Conservation (phyloP, 164 flowering plant species). For the Taxillus chinensis region DNA sequence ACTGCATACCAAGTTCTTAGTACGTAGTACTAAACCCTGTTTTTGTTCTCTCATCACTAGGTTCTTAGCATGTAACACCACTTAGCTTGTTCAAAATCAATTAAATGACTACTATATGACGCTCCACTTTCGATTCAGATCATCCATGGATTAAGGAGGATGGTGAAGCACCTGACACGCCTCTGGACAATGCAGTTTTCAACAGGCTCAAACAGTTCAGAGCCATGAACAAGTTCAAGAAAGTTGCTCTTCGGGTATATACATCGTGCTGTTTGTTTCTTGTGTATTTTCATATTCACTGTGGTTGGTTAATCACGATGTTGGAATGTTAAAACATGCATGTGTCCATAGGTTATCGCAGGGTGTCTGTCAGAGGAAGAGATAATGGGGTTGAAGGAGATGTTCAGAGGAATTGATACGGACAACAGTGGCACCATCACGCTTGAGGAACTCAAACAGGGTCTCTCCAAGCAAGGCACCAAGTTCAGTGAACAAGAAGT, state of each 20-base stretch:
- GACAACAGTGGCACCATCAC: constrained; percentile 92
- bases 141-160: constrained; percentile 99
- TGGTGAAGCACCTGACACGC: constrained; percentile 95
- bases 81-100: too few relatives aligned
- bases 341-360: constrained; percentile 59
- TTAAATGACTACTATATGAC: too few relatives aligned
- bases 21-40: constrained; percentile 20
- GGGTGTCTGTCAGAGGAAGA: constrained; percentile 97
- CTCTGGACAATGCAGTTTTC: constrained; percentile 87
- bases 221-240: constrained; percentile 95
- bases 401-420: constrained; percentile 87
- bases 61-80: too few relatives aligned
- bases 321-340: too few relatives aligned
- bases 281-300: too few relatives aligned
- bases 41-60: too few relatives aligned
- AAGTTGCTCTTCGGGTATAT: constrained; percentile 84
- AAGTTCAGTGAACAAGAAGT: constrained; percentile 75
- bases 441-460: constrained; percentile 82
- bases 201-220: constrained; percentile 85
- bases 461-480: constrained; percentile 89
- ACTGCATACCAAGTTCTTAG: constrained; percentile 80
- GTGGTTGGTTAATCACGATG: too few relatives aligned
- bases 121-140: constrained; percentile 23
- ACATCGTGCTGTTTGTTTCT: background rate
- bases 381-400: constrained; percentile 80